Conservation (phyloP, 257 asterid species). For the Scutellaria minor region DNA sequence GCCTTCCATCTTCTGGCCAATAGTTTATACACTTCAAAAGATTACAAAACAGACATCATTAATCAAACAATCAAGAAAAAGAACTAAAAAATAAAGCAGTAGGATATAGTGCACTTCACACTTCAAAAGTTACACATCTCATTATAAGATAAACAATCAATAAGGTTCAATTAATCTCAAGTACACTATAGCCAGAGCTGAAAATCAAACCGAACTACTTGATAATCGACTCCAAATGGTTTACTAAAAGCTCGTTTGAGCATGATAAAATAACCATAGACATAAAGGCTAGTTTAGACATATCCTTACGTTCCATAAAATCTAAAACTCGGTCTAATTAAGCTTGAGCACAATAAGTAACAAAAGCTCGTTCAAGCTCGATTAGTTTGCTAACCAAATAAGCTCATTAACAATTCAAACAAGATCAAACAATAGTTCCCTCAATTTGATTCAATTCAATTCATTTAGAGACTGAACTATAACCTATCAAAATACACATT, state of each 20-base stretch:
- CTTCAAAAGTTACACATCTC: slow-evolving; percentile 7
- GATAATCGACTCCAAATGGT: not conserved
- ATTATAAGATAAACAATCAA: not conserved
- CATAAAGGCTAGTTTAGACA: not conserved
- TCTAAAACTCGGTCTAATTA: no score
- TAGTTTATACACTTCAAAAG: slow-evolving; percentile 72
- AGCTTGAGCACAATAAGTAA: no score
- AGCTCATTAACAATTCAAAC: not conserved
- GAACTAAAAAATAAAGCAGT: not conserved
- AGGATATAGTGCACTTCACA: slow-evolving; percentile 59
- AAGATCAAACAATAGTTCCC: not conserved
- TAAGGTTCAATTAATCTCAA: not conserved
- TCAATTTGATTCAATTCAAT: not conserved
- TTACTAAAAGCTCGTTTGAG: not conserved
- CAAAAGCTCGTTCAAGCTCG: not conserved
- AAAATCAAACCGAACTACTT: not conserved
- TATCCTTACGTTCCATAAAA: not conserved
- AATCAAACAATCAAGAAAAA: slow-evolving; percentile 13
- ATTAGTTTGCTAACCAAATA: not conserved
- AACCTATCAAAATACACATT: not conserved
- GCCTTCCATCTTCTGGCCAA: slow-evolving; percentile 99
- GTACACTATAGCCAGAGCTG: not conserved
- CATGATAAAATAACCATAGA: not conserved
- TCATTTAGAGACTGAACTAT: not conserved
- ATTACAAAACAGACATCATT: slow-evolving; percentile 27